Conservation (phyloP, 2,329 filamentous ascomycete genomes). For the Hymenotorrendiella dingleyae region DNA sequence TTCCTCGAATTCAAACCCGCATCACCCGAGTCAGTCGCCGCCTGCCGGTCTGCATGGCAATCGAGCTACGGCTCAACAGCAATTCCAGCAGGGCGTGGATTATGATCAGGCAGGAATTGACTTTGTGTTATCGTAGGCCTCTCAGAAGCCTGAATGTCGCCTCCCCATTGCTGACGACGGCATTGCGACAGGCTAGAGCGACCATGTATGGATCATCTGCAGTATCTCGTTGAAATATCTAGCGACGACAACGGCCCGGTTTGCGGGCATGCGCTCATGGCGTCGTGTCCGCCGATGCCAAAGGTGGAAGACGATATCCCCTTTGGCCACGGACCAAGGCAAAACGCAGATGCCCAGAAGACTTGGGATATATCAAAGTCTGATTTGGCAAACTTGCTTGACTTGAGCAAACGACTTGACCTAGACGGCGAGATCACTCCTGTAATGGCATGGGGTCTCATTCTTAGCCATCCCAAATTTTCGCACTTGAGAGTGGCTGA, state of each 20-base stretch:
- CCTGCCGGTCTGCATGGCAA: conserved; percentile 8
- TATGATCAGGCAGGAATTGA: conserved; percentile 82
- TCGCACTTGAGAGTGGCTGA: conserved; percentile 60
- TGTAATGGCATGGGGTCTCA: conserved; percentile 87
- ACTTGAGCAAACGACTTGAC: conserved; percentile 76
- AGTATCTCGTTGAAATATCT: conserved; percentile 63
- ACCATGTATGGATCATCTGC: conserved; percentile 88
- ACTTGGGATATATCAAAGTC: conserved; percentile 75
- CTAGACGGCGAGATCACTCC: conserved; percentile 89
- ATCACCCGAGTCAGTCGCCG: conserved; percentile 5
- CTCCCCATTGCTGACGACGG: conserved; percentile 47
- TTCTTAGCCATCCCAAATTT: conserved; percentile 67
- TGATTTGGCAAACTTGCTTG: conserved; percentile 74
- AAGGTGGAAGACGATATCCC: conserved; percentile 43
- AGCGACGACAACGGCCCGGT: conserved; percentile 57
- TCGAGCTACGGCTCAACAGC: conserved; percentile 23
- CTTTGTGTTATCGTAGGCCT: conserved; percentile 83
- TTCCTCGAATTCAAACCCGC: conserved; percentile 15
- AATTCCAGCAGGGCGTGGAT: conserved; percentile 45
- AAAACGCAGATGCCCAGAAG: conserved; percentile 35
- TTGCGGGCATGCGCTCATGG: conserved; percentile 91
- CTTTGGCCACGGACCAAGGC: conserved; percentile 39
- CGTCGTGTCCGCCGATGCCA: conserved; percentile 66
- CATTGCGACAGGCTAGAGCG: conserved; percentile 66
- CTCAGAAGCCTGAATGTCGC: conserved; percentile 61